Evolutionary conservation across 148 eudicot genomes (phyloP), one percentile per base, ranked within the genome.

Genomic region (Drosera capensis): DNA sequence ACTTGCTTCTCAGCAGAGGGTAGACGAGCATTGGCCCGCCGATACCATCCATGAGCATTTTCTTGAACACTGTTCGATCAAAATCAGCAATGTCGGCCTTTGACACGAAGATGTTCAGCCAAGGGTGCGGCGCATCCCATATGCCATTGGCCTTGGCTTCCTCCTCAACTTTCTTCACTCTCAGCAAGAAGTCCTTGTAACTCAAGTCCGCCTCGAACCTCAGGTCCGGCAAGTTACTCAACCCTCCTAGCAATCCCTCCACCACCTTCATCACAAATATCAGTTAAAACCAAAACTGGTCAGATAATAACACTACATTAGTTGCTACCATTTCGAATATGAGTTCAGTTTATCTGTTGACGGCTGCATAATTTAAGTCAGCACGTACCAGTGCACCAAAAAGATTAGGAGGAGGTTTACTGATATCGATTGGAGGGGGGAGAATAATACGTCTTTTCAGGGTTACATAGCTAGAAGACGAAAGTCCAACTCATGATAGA

Each of bases 101-200:
- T 8, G 94, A 71, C n/a, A 86, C 72, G 36, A 86, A 82, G 20
- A 86, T 43, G 44, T 86, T 86, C 20, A 86, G 71, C 96, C 96
- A 86, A 0, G 94, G 96, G 57, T 86, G 96, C 44, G 96, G 88
- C 29, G 82, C 79, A 1, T 75, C 85, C 96, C 96, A 86, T 55
- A 77, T 79, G 14, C 96, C 94, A 21, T 48, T 81, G 4, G 60
- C 69, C 51, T 56, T 78, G 0, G 94, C 88, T 14, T 62, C 47
- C 20, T 82, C 51, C 70, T 86, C 96, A 1, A 46, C 85, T 21
- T 55, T 65, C 57, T 82, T 79, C 38, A 86, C 96, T 8, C 96
- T 64, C 3, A 67, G 55, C 7, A 86, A 29, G 52, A 86, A 86
- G 14, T 82, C 85, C 74, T 54, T 62, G 75, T 86, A 86, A 54